Base-by-base conservation (phyloP, 129 eudicot species). In the Pulicaria dysenterica region DNA sequence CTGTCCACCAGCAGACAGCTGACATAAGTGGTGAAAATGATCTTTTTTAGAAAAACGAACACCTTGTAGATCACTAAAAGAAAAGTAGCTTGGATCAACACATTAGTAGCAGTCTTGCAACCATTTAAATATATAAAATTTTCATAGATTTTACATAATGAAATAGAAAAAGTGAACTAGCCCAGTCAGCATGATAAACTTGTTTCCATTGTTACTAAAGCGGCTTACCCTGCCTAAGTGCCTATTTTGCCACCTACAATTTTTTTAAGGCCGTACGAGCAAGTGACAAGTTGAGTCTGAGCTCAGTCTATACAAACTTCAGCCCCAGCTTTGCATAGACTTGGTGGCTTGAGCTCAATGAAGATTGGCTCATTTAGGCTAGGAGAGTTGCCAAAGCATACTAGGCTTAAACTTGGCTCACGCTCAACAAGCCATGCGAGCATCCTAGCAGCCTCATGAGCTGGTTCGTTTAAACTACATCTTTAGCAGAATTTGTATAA, bases 401-500 rank as follows among this genome's bases (percentile, higher is more conserved):
- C 43, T 45, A 46, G 57, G 71, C 57, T 46, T 46, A 34, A 66
- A 47, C 57, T 66, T 66, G 57, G 17, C 42, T 46, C 19, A 3
- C 13, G 54, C 72, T 66, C 31, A 13, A 24, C 43, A 34, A 66
- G 57, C 17, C 37, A 24, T 24, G 31, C 2, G 31, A 24, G 31
- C 31, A 0, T 1, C 31, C 31, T 24, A 24, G 31, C 31, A 24
- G 31, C 17, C 42, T 43, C 2, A 11, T 13, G 37, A 64, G 70
- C 12, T 15, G 12, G 19, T 40, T 65, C 53, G 57, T 58, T 34
- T 41, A 54, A 40, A 13, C 37, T 14, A 36, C 13, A 43, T 39
- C 58, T 36, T 48, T 37, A 72, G 16, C 17, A 14, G 34, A 49
- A 47, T 34, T 31, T 34, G 45, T 34, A 72, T 34, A 58, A 45